phyloP scores from a whole-genome alignment of 371 early-diverging fungal genomes.

The Mortierella sp. region DNA sequence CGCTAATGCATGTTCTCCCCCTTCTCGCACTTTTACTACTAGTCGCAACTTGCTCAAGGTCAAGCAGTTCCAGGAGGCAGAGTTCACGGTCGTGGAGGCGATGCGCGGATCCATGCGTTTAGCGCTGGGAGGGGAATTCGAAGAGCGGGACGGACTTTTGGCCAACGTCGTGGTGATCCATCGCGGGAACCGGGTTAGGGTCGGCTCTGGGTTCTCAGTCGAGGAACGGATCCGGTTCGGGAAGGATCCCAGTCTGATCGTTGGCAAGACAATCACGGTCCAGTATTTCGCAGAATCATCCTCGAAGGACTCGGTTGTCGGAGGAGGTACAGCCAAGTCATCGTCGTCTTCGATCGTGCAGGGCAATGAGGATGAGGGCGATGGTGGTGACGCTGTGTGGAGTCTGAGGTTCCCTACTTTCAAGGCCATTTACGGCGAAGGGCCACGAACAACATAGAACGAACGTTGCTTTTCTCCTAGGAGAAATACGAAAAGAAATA shows the following conservation, averaged over 20 bases:
- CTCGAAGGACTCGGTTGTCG: background rate
- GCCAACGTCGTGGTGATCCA: constrained; percentile 66
- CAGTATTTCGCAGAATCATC: constrained; percentile 69
- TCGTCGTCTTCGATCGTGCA: background rate
- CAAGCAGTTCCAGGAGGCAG: constrained; percentile 72
- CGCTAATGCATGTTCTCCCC: background rate
- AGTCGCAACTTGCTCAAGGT: constrained; percentile 69
- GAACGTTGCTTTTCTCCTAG: background rate
- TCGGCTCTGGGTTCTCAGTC: constrained; percentile 70
- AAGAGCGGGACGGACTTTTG: constrained; percentile 58
- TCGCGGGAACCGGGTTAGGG: constrained; percentile 65
- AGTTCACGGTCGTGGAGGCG: constrained; percentile 64
- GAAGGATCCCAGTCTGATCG: constrained; percentile 59
- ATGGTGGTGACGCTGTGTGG: constrained; percentile 22
- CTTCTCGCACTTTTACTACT: background rate
- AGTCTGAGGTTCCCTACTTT: constrained; percentile 72
- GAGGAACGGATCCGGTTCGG: constrained; percentile 62
- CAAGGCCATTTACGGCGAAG: constrained; percentile 67
- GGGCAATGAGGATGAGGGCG: constrained; percentile 12
- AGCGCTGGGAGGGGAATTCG: constrained; percentile 47
- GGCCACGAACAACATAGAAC: constrained; percentile 44
- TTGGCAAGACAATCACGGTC: constrained; percentile 70
- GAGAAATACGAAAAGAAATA: constrained; percentile 1
- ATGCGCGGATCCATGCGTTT: constrained; percentile 67
- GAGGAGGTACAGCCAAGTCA: background rate